Evolutionary conservation across 208 protist species (phyloP).

Genomic region (Sergeia podlipaevii): DNA sequence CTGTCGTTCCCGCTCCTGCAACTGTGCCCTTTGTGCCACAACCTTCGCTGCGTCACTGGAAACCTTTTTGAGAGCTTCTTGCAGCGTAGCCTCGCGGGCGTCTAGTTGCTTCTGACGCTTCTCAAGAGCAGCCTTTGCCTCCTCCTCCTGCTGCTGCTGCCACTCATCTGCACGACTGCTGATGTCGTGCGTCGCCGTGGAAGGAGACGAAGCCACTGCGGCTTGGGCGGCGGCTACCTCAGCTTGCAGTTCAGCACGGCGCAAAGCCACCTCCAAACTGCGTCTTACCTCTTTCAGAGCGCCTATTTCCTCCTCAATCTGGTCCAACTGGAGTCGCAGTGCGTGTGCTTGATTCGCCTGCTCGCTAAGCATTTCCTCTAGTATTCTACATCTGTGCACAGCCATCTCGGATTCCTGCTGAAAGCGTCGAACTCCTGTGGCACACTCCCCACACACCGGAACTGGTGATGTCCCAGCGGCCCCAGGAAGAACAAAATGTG

Average conservation of each 20-base stretch:
- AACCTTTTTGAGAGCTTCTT: constrained; percentile 64
- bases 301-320: constrained; percentile 44
- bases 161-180: neutral
- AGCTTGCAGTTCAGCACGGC: constrained; percentile 27
- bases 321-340: constrained; percentile 26
- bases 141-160: constrained; percentile 4
- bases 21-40: constrained; percentile 29
- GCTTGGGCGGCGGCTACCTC: constrained; percentile 21
- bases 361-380: constrained; percentile 49
- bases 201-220: neutral
- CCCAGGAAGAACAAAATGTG: constrained; percentile 37
- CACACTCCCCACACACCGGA: constrained; percentile 45
- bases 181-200: neutral
- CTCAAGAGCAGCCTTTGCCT: constrained; percentile 9
- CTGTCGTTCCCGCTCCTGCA: constrained; percentile 34
- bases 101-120: constrained; percentile 46
- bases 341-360: constrained; percentile 35
- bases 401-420: constrained; percentile 43
- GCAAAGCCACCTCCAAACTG: constrained; percentile 28
- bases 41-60: constrained; percentile 40
- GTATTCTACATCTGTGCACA: constrained; percentile 32
- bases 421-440: constrained; percentile 25
- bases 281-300: constrained; percentile 30
- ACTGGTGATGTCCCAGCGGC: constrained; percentile 26
- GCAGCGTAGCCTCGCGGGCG: constrained; percentile 51